Conservation (phyloP, 805 yeast species). For the Yarrowia hollandica region DNA sequence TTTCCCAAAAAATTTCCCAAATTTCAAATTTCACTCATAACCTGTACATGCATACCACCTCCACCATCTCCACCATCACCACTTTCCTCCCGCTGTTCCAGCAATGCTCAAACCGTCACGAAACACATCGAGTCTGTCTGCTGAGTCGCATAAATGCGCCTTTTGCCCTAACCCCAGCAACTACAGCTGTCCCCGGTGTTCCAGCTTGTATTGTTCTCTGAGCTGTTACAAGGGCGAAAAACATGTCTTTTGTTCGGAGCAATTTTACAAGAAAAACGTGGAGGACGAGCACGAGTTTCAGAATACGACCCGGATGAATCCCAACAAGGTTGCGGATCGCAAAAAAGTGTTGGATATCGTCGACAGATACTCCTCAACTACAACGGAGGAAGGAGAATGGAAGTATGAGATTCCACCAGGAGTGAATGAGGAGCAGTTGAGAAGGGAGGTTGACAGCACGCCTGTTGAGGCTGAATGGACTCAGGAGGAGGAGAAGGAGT, state of each 20-base stretch:
- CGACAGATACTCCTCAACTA: constrained; percentile 28
- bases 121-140: not conserved
- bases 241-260: constrained; percentile 33
- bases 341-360: constrained; percentile 30
- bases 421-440: not conserved
- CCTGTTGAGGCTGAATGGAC: constrained; percentile 1
- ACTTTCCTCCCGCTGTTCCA: too few species aligned
- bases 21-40: too few species aligned
- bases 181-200: constrained; percentile 35
- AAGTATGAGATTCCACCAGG: constrained; percentile 31
- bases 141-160: constrained; percentile 3
- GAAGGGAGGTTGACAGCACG: not conserved
- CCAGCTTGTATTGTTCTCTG: constrained; percentile 32
- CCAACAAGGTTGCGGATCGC: constrained; percentile 28
- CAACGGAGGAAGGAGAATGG: constrained; percentile 26
- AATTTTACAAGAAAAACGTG: constrained; percentile 31
- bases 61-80: too few species aligned
- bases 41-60: too few species aligned
- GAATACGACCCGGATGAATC: not conserved
- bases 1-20: too few species aligned
- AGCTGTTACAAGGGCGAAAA: constrained; percentile 32
- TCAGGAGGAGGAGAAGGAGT: constrained; percentile 28
- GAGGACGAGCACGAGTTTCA: constrained; percentile 20
- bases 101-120: constrained; percentile 1
- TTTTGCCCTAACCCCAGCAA: constrained; percentile 26